These are phyloP conservation scores for Cladorrhinum sp. DNA, from an alignment of 2,329 filamentous ascomycete genomes.

Conservation along the genomic window DNA sequence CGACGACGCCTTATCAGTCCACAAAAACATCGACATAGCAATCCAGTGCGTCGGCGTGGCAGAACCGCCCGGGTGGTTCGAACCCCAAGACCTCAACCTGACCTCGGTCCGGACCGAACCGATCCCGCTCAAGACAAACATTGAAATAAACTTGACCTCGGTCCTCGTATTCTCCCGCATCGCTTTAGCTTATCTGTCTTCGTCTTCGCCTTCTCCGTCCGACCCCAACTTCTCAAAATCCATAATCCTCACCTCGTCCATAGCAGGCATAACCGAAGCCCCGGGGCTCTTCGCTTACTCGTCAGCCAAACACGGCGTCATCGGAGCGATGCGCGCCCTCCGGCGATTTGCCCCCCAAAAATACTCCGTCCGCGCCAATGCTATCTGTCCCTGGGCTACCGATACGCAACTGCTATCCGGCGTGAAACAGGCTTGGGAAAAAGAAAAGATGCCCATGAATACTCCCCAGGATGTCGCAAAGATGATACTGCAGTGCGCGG, in stretches of 20 bases:
- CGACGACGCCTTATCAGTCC: slow-evolving; percentile 41
- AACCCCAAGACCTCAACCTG: slow-evolving; percentile 39
- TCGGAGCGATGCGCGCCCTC: slow-evolving; percentile 47
- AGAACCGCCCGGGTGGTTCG: slow-evolving; percentile 45
- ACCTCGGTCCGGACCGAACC: slow-evolving; percentile 41
- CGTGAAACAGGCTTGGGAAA: slow-evolving; percentile 37
- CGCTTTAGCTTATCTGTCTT: slow-evolving; percentile 47
- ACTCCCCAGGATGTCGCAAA: slow-evolving; percentile 40
- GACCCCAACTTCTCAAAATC: slow-evolving; percentile 23
- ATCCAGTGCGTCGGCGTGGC: slow-evolving; percentile 44
- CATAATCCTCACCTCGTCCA: slow-evolving; percentile 34
- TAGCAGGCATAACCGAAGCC: slow-evolving; percentile 47
- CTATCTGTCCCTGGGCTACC: slow-evolving; percentile 47
- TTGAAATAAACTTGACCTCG: slow-evolving; percentile 48
- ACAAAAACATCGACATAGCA: slow-evolving; percentile 47
- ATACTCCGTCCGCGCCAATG: slow-evolving; percentile 41
- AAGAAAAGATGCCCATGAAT: slow-evolving; percentile 40
- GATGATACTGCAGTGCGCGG: slow-evolving; percentile 38
- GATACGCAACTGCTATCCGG: slow-evolving; percentile 42
- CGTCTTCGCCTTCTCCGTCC: slow-evolving; percentile 25
- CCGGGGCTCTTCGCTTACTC: slow-evolving; percentile 47
- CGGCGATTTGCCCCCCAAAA: slow-evolving; percentile 32
- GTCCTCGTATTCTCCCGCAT: slow-evolving; percentile 46
- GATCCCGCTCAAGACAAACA: slow-evolving; percentile 33
- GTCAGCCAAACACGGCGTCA: slow-evolving; percentile 48